Evolutionary conservation across 768 basidiomycete species (phyloP).

Genomic region (Strobilomyces dryophilus): DNA sequence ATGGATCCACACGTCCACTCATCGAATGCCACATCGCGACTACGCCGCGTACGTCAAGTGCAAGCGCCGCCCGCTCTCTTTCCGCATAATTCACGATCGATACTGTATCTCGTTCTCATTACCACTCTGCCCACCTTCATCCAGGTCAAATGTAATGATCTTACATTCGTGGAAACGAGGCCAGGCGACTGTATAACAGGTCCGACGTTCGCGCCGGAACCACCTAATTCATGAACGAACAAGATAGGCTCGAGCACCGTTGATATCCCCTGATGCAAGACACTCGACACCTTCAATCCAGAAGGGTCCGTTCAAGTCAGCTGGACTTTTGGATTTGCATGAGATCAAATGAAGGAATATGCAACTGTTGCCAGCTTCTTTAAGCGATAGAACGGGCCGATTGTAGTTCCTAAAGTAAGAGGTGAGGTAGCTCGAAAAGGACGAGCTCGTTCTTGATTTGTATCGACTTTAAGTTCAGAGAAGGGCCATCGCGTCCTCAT

Average conservation of each 20-base stretch:
- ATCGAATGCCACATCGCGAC: conserved; percentile 7
- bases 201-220: conserved; percentile 3
- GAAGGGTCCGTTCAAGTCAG: conserved; percentile 6
- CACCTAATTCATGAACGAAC: conserved; percentile 3
- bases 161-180: conserved; percentile 8
- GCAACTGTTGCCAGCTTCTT: background rate
- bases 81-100: conserved; percentile 11
- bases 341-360: background rate
- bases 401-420: background rate
- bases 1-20: background rate
- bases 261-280: background rate
- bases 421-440: background rate
- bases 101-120: no score
- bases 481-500: background rate
- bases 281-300: background rate
- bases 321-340: conserved; percentile 1
- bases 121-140: conserved; percentile 13
- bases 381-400: background rate
- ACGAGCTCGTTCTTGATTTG: background rate
- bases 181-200: conserved; percentile 10
- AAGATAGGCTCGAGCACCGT: background rate
- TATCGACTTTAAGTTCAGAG: background rate
- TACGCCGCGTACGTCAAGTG: conserved; percentile 6
- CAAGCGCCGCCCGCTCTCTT: conserved; percentile 8
- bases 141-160: conserved; percentile 10